Base-by-base conservation (phyloP, 2,329 filamentous ascomycete species). In the Penicillium aurantiogriseum region DNA sequence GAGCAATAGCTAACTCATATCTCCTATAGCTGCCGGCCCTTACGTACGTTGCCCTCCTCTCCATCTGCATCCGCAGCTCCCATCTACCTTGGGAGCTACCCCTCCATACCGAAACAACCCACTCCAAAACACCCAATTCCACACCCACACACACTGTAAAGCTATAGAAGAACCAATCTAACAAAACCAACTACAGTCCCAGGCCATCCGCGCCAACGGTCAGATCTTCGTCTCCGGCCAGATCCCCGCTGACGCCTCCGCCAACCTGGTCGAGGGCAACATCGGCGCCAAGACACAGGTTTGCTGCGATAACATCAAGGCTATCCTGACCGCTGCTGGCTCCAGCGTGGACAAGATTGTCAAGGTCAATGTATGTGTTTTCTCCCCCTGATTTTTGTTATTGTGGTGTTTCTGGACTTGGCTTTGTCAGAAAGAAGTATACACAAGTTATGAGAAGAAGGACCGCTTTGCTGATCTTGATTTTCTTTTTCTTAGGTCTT, bases 321-420 rank as follows among this genome's bases (percentile, higher is more conserved):
- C 90, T 43, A 91, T 97, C 56, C 85, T 97, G 51, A 84, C 86
- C 59, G 91, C 88, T 67, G 91, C 92, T 25, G 91, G 90, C 53
- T 92, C 89, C 23, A 85, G 83, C 51, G 83, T 97, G 58, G 77
- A 85, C 63, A 90, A 87, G 76, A 88, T 96, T 46, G 90, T 97
- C 79, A 96, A 97, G 84, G 89, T 92, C 68, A 91, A 87, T 73
- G 78, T 79, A 63, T 46, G 74, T 72, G 8, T 27, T 23, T 6
- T 3, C 11, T 5, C 15, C 7, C 39, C 17, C 2, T 9, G 31
- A 5, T 1, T 31, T 27, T 27, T n/a, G 2, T 5, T 27, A 19
- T 21, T 19, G 17, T 36, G 31, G 8, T 11, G 17, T n/a, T 35
- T 44, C 19, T 35, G 49, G 11, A 10, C n/a, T 15, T 17, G 10